Evolutionary conservation across 805 yeast genomes (phyloP).

Genomic region (Nakazawaea wickerhamii): DNA sequence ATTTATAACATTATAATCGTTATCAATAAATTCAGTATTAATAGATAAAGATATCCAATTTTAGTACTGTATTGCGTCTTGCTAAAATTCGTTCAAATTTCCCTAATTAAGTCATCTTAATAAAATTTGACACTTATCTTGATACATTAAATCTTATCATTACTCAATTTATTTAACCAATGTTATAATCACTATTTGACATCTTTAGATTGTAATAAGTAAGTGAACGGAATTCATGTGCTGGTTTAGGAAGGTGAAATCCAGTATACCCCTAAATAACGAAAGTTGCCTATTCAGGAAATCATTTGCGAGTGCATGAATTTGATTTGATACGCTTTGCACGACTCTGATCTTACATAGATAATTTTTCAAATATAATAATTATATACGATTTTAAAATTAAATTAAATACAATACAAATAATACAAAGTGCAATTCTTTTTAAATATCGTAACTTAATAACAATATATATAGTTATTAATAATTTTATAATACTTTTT

Average conservation of each 20-base stretch:
- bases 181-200: neutral
- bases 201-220: neutral
- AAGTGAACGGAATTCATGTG: slow-evolving; percentile 8
- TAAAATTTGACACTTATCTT: neutral
- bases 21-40: neutral
- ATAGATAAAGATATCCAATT: neutral
- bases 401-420: too few relatives aligned
- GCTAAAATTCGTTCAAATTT: slow-evolving; percentile 1
- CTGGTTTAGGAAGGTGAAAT: slow-evolving; percentile 4
- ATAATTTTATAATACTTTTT: too few relatives aligned
- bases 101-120: neutral
- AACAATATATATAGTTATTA: too few relatives aligned
- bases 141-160: neutral
- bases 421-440: too few relatives aligned
- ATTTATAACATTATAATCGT: neutral
- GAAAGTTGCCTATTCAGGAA: neutral
- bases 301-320: neutral
- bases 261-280: neutral
- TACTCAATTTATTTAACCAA: neutral
- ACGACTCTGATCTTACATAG: too few relatives aligned
- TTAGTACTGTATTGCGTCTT: neutral
- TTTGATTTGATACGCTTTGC: neutral
- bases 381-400: too few relatives aligned
- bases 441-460: too few relatives aligned
- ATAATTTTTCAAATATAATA: too few relatives aligned